Conservation (phyloP, 2,329 filamentous ascomycete genomes). For the Neonectria hederae region DNA sequence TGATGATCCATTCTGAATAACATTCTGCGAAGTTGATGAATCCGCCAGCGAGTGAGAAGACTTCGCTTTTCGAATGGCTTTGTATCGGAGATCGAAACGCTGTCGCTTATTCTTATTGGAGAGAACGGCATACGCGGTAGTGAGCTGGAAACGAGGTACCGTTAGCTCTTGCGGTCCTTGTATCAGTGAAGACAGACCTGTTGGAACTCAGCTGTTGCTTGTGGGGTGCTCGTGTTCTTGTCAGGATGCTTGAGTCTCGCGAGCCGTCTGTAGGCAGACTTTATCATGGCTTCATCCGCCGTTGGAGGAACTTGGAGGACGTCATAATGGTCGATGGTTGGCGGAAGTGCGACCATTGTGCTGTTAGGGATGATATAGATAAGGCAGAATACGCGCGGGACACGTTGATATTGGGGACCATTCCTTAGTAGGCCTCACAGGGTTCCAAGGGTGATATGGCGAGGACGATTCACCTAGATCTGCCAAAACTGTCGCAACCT, state of each 20-base stretch:
- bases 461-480: not conserved
- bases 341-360: not conserved
- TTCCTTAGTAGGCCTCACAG: not conserved
- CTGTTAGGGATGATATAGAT: not conserved
- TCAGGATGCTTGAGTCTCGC: constrained; percentile 2
- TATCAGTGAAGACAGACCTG: not conserved
- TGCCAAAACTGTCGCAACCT: no score
- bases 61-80: not conserved
- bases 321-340: constrained; percentile 1
- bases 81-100: not conserved
- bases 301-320: not conserved
- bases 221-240: not conserved
- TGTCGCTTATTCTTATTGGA: not conserved
- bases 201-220: constrained; percentile 1
- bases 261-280: not conserved
- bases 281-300: constrained; percentile 4
- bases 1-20: not conserved
- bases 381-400: not conserved
- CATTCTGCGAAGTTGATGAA: not conserved
- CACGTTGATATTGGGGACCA: not conserved
- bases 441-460: no score
- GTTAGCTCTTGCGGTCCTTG: no score
- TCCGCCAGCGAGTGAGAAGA: not conserved
- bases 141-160: not conserved
- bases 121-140: not conserved